phyloP scores from a whole-genome alignment of 495 filamentous ascomycete genomes.

The Trichoderma orchidacearum region DNA sequence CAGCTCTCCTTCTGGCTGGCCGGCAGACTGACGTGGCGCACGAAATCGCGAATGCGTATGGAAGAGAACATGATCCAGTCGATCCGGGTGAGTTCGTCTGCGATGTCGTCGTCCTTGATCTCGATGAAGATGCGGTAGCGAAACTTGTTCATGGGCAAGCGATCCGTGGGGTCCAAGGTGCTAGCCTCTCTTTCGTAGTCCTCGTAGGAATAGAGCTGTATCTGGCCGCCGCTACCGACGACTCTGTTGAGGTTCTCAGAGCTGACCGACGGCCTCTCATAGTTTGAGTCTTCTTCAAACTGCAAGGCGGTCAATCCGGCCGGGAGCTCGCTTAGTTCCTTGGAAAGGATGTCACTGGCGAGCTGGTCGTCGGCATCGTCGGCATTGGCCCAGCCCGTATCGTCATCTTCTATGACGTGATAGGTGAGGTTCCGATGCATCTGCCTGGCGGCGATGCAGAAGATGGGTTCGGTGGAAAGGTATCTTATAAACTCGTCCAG shows the following conservation, averaged over 20 bases:
- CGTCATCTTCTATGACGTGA: constrained; percentile 65
- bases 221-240: constrained; percentile 11
- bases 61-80: constrained; percentile 96
- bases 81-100: constrained; percentile 82
- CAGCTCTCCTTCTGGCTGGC: constrained; percentile 60
- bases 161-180: constrained; percentile 47
- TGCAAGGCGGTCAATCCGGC: constrained; percentile 29
- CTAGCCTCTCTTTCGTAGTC: constrained; percentile 61
- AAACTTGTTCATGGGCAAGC: constrained; percentile 51
- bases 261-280: constrained; percentile 28
- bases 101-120: constrained; percentile 65
- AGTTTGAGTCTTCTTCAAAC: constrained; percentile 28
- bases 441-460: constrained; percentile 70
- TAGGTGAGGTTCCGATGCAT: constrained; percentile 51
- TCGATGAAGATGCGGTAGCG: constrained; percentile 80
- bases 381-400: constrained; percentile 60
- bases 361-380: constrained; percentile 33
- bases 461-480: constrained; percentile 56
- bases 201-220: constrained; percentile 49
- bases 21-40: constrained; percentile 74
- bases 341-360: constrained; percentile 2
- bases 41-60: constrained; percentile 88
- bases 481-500: constrained; percentile 58
- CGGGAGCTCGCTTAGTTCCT: constrained; percentile 17
- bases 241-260: constrained; percentile 17